Evolutionary conservation across 1,139 yeast genomes (phyloP), one percentile per base, ranked within the genome.

Genomic region (Debaryomycetaceae sp.): DNA sequence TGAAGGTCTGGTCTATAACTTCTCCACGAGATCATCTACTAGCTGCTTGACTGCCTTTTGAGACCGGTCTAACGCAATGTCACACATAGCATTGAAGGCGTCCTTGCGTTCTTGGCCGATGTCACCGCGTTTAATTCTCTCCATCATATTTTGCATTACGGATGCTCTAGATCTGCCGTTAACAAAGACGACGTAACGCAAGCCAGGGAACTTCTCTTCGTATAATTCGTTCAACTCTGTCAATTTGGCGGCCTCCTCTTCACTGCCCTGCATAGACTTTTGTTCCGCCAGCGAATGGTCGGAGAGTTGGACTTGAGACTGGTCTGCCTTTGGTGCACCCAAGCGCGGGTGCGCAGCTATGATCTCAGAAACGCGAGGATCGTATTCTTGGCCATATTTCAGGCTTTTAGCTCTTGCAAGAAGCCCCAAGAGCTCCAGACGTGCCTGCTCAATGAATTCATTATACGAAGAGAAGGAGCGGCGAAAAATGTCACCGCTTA

Each of bases 261-360:
- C 52, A 5, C 58, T 54, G 4, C 57, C 58, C 35, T 62, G 66
- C 28, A 88, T 62, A 10, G 80, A 72, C 37, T 70, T 73, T 50
- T 88, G 96, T 51, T 88, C 96, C 3, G 61, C 56, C 18, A 68
- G 60, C 2, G 95, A 83, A 46, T 83, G 91, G 4, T 56, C 61
- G 6, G 93, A 81, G 20, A 81, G 58, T 16, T 56, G 66, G 16
- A 57, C 52, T 29, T 62, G 41, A 10, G 58, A 52, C 11, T 40
- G 38, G 5, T 34, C 36, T 2, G 47, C 42, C 51, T 56, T 66
- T 23, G 71, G 78, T 41, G 67, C 86, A 1, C 89, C 96, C 18
- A 88, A 64, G 36, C 96, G 65, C n/a, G 96, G 96, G 56, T 88
- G 96, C 0, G 96, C 95, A 1, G 85, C 78, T 13, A 88, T 72